A percentile compares a stretch with the other conserved stretches of the same genome.
phyloP scores from a whole-genome alignment of 495 filamentous ascomycete genomes.

The Hypoxylon cercidicola region DNA sequence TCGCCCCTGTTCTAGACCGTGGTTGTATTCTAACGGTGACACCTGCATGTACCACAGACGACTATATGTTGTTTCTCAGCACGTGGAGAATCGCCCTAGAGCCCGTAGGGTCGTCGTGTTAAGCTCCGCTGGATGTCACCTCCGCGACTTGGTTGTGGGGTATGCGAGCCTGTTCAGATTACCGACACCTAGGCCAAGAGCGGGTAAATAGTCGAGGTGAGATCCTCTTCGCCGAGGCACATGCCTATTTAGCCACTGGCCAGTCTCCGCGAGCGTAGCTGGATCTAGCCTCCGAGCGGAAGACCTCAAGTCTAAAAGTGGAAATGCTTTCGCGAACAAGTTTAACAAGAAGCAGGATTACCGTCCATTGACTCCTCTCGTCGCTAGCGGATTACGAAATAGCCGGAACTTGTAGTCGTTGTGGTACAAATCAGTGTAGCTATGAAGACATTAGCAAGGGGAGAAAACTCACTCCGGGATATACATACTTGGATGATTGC shows the following conservation, averaged over 20 bases:
- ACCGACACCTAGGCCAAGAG: slow-evolving; percentile 39
- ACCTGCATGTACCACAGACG: slow-evolving; percentile 17
- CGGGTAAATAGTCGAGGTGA: slow-evolving; percentile 43
- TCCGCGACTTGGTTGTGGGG: slow-evolving; percentile 42
- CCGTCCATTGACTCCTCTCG: neutral
- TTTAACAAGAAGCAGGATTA: neutral
- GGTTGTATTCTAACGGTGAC: slow-evolving; percentile 25
- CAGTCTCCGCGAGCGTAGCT: slow-evolving; percentile 16
- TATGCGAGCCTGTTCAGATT: slow-evolving; percentile 30
- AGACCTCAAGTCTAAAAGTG: slow-evolving; percentile 18
- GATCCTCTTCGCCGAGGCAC: slow-evolving; percentile 39
- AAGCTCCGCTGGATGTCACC: slow-evolving; percentile 35
- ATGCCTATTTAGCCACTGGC: slow-evolving; percentile 39
- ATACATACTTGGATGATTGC: neutral
- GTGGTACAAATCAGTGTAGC: neutral
- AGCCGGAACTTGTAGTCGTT: neutral
- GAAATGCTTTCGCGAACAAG: slow-evolving; percentile 2
- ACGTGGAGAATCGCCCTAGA: slow-evolving; percentile 28
- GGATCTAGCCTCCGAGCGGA: slow-evolving; percentile 26
- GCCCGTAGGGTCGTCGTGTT: slow-evolving; percentile 28
- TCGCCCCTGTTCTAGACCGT: slow-evolving; percentile 32
- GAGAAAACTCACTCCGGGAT: neutral
- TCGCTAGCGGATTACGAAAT: neutral
- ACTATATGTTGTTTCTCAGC: slow-evolving; percentile 11
- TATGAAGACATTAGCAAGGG: neutral